Percentiles rank a stretch among this genome's conserved stretches.
These are phyloP conservation scores for Podospora pseudopauciseta DNA, from an alignment of 495 filamentous ascomycete genomes.

Conservation along the genomic window DNA sequence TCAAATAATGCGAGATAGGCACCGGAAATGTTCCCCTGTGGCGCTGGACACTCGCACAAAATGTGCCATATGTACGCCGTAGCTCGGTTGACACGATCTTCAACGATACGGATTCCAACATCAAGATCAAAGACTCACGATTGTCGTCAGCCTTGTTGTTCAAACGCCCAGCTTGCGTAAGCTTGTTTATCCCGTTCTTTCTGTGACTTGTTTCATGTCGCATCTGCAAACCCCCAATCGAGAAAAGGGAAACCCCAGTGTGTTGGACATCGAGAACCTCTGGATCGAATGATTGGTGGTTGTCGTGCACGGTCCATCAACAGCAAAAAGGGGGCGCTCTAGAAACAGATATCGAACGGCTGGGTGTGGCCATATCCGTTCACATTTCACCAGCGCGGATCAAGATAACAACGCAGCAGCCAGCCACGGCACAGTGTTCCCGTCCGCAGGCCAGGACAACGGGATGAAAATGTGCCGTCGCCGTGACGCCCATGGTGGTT, in stretches of 20 bases:
- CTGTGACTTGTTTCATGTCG: conserved; percentile 8
- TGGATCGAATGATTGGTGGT: conserved; percentile 1
- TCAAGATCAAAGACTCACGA: background rate
- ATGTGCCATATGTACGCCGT: background rate
- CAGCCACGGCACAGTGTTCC: conserved; percentile 5
- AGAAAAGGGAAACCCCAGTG: background rate
- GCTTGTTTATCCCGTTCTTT: background rate
- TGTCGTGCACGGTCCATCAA: background rate
- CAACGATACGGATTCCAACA: background rate
- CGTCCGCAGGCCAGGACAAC: background rate
- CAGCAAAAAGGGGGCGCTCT: background rate
- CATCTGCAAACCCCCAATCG: background rate
- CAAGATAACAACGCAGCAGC: background rate
- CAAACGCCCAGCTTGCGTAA: background rate
- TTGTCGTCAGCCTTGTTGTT: background rate
- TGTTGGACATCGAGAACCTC: conserved; percentile 6
- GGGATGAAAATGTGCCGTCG: background rate
- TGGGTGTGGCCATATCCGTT: background rate
- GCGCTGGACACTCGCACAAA: background rate
- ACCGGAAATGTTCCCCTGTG: background rate
- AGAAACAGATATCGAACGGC: background rate
- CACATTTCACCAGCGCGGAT: background rate
- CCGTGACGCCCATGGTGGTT: background rate
- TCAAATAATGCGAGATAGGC: background rate
- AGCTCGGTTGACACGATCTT: background rate